Base-by-base conservation (phyloP, 208 protist genomes). In the Leishmania lainsoni region DNA sequence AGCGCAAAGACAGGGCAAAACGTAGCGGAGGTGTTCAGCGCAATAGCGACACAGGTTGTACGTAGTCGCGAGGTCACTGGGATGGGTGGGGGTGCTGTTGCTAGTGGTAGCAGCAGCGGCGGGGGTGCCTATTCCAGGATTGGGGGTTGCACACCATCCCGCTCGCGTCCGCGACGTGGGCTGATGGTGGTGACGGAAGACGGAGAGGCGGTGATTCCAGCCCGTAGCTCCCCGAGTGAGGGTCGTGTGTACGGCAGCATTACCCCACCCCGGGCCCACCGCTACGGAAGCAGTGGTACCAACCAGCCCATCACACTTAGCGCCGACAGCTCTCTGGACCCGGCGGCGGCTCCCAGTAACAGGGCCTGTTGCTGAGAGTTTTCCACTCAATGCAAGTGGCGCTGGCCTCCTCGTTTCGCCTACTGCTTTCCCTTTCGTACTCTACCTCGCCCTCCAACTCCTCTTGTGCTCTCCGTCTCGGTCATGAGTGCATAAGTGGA, bases 1-100 rank as follows among this genome's bases (percentile, higher is more conserved):
- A 96, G 90, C 75, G 93, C 93, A 49, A 94, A 95, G 83, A 90
- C 87, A 10, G 91, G 90, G n/a, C 70, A 86, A 26, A 90, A 90
- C 72, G 92, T 96, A 0, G 80, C 75, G 4, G 91, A 95, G 26
- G 83, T 91, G 3, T 98, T 98, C 77, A 87, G 86, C 45, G 87
- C 85, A 17, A 79, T 98, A 70, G 90, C 91, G 1, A 92, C 85
- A 16, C 80, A 80, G 56, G 86, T 96, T 72, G 68, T 86, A 71
- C 78, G 76, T 16, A 65, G 63, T 61, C 75, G 78, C 26, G 80
- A 79, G 54, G 79, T 10, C 29, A 52, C 77, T 4, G 76, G 49
- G 20, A 63, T 45, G 16, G 70, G 51, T 9, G 70, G 59, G 48
- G 45, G 32, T 16, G 35, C n/a, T 61, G 76, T 45, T 32, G 75